Evolutionary conservation across 2,329 filamentous ascomycete species (phyloP).

Genomic region (Arthrobotrys musiformis): DNA sequence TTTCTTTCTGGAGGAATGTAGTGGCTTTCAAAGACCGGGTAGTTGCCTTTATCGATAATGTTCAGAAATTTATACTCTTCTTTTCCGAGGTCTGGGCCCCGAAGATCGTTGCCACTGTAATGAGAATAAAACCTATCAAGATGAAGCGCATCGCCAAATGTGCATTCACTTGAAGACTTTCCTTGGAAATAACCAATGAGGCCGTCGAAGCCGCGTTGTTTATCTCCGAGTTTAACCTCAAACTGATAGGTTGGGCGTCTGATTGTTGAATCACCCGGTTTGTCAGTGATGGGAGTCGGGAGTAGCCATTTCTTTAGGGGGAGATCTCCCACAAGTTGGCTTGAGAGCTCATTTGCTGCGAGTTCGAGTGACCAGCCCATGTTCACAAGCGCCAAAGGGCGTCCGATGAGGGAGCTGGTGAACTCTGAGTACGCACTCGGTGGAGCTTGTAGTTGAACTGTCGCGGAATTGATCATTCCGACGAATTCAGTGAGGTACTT

Average conservation of each 20-base stretch:
- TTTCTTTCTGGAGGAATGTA: conserved; percentile 17
- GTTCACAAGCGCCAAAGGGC: conserved; percentile 64
- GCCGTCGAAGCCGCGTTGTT: conserved; percentile 61
- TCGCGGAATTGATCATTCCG: conserved; percentile 62
- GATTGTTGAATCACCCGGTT: background rate
- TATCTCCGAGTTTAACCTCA: conserved; percentile 62
- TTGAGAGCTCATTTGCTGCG: conserved; percentile 55
- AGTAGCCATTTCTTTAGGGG: background rate
- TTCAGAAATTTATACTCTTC: background rate
- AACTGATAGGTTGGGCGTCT: conserved; percentile 60
- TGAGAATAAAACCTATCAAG: conserved; percentile 60
- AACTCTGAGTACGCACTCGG: conserved; percentile 63
- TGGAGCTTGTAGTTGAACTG: conserved; percentile 58
- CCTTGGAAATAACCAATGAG: conserved; percentile 63
- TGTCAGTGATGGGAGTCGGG: background rate
- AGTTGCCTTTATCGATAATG: conserved; percentile 56
- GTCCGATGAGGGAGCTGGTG: conserved; percentile 62
- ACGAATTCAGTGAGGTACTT: conserved; percentile 61
- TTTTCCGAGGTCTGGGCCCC: background rate
- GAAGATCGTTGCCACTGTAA: background rate
- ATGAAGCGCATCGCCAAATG: conserved; percentile 56
- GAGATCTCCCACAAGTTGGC: conserved; percentile 46
- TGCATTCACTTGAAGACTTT: conserved; percentile 1
- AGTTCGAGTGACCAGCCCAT: conserved; percentile 64
- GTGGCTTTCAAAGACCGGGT: conserved; percentile 57